A percentile compares a stretch with the other conserved stretches of the same genome.
Evolutionary conservation across 306 rosid genomes (phyloP).

Genomic region (Comarum palustre): DNA sequence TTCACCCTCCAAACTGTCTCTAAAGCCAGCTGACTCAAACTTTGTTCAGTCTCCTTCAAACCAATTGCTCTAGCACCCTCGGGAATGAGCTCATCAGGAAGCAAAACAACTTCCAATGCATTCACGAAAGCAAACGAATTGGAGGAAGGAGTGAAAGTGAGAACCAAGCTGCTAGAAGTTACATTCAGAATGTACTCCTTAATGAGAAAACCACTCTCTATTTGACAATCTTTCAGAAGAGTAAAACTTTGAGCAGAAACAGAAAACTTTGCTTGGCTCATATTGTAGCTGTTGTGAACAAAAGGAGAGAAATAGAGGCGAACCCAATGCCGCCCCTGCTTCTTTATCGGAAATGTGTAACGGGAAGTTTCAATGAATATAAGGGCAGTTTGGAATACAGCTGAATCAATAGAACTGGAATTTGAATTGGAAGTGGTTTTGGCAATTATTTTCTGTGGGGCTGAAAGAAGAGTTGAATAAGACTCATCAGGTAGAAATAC

Average conservation of each 20-base stretch:
- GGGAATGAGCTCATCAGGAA: slow-evolving; percentile 53
- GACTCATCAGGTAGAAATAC: slow-evolving; percentile 44
- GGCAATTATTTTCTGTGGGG: slow-evolving; percentile 31
- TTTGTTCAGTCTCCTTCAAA: slow-evolving; percentile 17
- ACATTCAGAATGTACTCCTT: slow-evolving; percentile 58
- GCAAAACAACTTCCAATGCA: slow-evolving; percentile 55
- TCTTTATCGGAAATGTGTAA: slow-evolving; percentile 52
- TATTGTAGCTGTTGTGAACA: slow-evolving; percentile 22
- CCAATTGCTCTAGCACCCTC: slow-evolving; percentile 28
- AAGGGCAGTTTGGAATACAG: slow-evolving; percentile 49
- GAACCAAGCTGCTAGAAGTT: slow-evolving; percentile 34
- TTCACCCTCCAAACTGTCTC: slow-evolving; percentile 61
- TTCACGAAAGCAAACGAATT: slow-evolving; percentile 61
- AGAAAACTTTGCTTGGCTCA: slow-evolving; percentile 58
- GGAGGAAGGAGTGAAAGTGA: slow-evolving; percentile 50
- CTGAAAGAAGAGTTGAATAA: slow-evolving; percentile 37
- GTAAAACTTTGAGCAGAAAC: slow-evolving; percentile 56
- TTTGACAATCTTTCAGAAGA: slow-evolving; percentile 43
- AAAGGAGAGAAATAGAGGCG: slow-evolving; percentile 66
- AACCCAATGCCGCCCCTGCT: slow-evolving; percentile 56
- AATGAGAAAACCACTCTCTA: slow-evolving; percentile 18
- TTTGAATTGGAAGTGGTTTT: slow-evolving; percentile 21
- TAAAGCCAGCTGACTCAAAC: slow-evolving; percentile 38
- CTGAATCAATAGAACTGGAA: slow-evolving; percentile 35
- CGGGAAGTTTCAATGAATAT: slow-evolving; percentile 37